Evolutionary conservation across 139 green algal species (phyloP).

Genomic region (Desmodesmus armatus): DNA sequence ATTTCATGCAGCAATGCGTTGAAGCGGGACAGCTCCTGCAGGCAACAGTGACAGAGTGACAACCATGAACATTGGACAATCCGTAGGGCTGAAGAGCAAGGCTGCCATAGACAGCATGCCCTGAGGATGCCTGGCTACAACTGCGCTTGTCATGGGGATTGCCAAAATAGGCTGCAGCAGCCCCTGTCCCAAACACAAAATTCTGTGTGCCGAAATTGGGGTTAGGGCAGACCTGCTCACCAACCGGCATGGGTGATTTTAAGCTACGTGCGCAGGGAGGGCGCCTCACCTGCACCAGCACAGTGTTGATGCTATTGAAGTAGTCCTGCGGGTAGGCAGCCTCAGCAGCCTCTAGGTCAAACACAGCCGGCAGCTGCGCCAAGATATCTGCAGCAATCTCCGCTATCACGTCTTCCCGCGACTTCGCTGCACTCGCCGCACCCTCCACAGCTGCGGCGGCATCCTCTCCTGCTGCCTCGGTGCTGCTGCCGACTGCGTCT

Average conservation of each 20-base stretch:
- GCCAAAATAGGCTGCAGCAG: conserved; percentile 14
- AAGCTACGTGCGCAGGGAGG: too few species aligned
- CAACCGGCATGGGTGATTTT: too few species aligned
- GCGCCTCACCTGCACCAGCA: conserved; percentile 73
- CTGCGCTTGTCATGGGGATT: too few species aligned
- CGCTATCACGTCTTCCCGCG: conserved; percentile 62
- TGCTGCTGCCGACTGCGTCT: neutral
- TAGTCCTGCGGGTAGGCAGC: conserved; percentile 79
- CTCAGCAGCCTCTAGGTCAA: conserved; percentile 80
- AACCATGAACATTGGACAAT: too few species aligned
- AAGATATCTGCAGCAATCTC: conserved; percentile 41
- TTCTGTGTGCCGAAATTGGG: too few species aligned
- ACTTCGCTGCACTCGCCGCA: neutral
- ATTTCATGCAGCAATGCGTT: conserved; percentile 79
- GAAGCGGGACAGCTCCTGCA: conserved; percentile 82
- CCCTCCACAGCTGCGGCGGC: neutral
- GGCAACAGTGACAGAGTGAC: neutral
- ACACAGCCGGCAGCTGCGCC: conserved; percentile 71
- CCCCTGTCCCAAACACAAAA: neutral
- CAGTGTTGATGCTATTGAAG: conserved; percentile 88
- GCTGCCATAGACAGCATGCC: too few species aligned
- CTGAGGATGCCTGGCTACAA: too few species aligned
- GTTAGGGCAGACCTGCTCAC: too few species aligned
- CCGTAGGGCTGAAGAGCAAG: too few species aligned
- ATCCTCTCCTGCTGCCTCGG: conserved; percentile 15